Conservation (phyloP, 331 rosid genomes). For the Malus hybrid region DNA sequence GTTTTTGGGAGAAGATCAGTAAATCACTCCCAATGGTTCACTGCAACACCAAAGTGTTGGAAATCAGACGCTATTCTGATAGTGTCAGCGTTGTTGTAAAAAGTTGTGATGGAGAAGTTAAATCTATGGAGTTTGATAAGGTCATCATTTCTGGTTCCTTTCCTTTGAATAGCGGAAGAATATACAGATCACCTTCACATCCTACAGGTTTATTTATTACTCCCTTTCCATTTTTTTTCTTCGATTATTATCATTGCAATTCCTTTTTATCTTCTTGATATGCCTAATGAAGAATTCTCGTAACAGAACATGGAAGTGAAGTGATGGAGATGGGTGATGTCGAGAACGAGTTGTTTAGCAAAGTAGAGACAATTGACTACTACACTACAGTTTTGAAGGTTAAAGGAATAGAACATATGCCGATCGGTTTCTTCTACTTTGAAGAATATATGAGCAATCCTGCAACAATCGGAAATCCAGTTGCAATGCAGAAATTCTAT, state of each 20-base stretch:
- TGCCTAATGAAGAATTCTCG: constrained; percentile 16
- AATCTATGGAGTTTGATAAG: constrained; percentile 62
- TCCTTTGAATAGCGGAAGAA: constrained; percentile 57
- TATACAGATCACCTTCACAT: constrained; percentile 43
- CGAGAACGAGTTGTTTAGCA: constrained; percentile 71
- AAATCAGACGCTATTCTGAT: constrained; percentile 40
- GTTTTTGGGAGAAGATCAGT: constrained; percentile 68
- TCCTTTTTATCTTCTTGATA: background rate
- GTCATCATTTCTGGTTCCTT: constrained; percentile 75
- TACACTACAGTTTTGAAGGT: constrained; percentile 82
- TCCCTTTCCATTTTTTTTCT: background rate
- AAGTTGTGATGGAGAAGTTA: constrained; percentile 24
- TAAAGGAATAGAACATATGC: constrained; percentile 65
- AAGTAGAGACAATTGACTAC: constrained; percentile 82
- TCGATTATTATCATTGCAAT: background rate
- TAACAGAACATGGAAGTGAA: constrained; percentile 46
- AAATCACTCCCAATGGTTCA: constrained; percentile 57
- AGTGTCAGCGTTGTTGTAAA: constrained; percentile 32
- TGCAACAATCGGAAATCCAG: constrained; percentile 72
- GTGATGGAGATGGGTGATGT: constrained; percentile 68
- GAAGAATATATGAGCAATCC: constrained; percentile 74
- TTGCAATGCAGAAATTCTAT: constrained; percentile 79
- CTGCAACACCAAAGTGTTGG: constrained; percentile 58
- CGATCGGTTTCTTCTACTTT: constrained; percentile 74
- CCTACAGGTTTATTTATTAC: constrained; percentile 33